phyloP scores from a whole-genome alignment of 2,329 filamentous ascomycete species.

The Fusarium tricinctum region DNA sequence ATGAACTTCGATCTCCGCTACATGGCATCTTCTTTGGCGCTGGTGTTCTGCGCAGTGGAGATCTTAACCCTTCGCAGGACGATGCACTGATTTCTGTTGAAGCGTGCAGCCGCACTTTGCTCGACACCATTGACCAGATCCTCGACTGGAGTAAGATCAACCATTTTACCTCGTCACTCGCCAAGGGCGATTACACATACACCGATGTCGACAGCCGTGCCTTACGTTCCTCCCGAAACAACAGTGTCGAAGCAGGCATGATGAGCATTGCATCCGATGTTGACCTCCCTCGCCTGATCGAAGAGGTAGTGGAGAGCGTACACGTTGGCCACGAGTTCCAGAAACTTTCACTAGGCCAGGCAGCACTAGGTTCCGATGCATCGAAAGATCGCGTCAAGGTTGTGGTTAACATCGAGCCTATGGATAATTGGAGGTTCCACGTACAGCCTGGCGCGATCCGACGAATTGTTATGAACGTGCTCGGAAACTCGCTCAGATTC shows the following conservation, averaged over 20 bases:
- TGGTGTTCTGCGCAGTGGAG: not conserved
- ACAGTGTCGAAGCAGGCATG: not conserved
- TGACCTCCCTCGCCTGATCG: conserved; percentile 1
- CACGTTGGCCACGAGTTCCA: conserved; percentile 5
- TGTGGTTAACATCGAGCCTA: not conserved
- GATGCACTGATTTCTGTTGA: not conserved
- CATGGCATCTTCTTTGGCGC: conserved; percentile 10
- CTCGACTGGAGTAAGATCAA: conserved; percentile 16
- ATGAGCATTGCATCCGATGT: not conserved
- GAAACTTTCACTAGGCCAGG: not conserved
- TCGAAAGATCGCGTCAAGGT: not conserved
- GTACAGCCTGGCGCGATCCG: not conserved
- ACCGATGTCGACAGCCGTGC: not conserved
- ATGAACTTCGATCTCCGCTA: not conserved
- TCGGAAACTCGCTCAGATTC: not conserved
- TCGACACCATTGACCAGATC: conserved; percentile 9
- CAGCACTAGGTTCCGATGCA: accelerated
- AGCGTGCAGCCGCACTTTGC: not conserved
- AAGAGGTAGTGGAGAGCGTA: conserved; percentile 4
- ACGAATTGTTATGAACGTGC: not conserved
- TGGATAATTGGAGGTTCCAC: not conserved
- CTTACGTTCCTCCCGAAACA: not conserved
- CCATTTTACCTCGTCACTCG: not conserved
- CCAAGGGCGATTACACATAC: not conserved
- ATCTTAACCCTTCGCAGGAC: not conserved